Evolutionary conservation across 1,139 yeast species (phyloP).

Genomic region (Magnusiomyces tetraspermus): DNA sequence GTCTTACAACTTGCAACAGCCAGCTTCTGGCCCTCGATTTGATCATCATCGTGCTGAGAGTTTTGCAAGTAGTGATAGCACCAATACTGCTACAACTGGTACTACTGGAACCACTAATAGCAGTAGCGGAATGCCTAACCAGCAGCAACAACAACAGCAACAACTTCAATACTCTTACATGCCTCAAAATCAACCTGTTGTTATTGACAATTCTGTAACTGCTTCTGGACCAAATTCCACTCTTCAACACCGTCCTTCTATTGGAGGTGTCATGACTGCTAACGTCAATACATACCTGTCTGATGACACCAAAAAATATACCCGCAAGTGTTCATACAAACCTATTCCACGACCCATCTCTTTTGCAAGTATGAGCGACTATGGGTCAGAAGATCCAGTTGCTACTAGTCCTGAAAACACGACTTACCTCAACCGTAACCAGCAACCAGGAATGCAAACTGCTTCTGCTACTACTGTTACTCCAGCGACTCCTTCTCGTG

Average conservation of each 20-base stretch:
- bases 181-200: not conserved
- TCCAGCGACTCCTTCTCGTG: not conserved
- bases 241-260: not conserved
- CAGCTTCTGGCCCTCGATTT: not conserved
- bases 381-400: not conserved
- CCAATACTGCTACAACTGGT: too few species aligned
- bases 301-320: not conserved
- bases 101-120: not conserved
- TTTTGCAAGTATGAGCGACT: not conserved
- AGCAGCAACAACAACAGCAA: conserved; percentile 5
- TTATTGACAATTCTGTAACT: not conserved
- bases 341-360: not conserved
- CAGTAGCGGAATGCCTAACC: not conserved
- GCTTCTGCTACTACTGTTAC: not conserved
- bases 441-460: too few species aligned
- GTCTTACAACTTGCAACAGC: not conserved
- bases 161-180: not conserved
- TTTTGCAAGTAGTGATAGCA: not conserved
- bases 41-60: too few species aligned
- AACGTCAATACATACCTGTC: not conserved
- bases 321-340: not conserved
- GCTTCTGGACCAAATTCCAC: not conserved
- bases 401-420: not conserved
- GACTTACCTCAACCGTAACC: not conserved
- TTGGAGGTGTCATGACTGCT: not conserved